These are phyloP conservation scores for Dendrobium huoshanense DNA, from an alignment of 106 monocot species.

Conservation along the genomic window DNA sequence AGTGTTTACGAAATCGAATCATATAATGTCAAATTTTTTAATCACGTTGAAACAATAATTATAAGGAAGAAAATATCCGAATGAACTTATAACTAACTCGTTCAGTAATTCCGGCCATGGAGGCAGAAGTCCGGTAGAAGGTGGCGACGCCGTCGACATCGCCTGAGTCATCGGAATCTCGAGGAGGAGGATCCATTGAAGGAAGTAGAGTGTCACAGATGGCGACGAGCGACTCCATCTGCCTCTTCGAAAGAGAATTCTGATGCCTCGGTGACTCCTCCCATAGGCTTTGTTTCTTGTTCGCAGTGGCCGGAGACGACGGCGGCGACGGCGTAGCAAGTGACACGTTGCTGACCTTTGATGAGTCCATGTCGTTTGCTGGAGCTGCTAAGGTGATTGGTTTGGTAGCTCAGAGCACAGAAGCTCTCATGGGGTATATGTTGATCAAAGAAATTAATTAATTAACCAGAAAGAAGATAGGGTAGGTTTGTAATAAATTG, in stretches of 20 bases:
- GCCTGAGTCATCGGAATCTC: neutral
- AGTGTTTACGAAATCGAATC: too few relatives aligned
- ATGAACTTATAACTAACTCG: neutral
- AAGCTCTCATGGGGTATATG: neutral
- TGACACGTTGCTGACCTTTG: neutral
- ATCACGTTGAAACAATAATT: too few relatives aligned
- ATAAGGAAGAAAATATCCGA: too few relatives aligned
- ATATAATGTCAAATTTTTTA: too few relatives aligned
- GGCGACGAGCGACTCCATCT: constrained; percentile 29
- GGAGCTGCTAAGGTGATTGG: neutral
- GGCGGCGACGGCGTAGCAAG: too few relatives aligned
- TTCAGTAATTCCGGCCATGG: constrained; percentile 21
- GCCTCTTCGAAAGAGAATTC: constrained; percentile 10
- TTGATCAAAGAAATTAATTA: neutral
- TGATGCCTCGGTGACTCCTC: neutral
- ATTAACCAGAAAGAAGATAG: neutral
- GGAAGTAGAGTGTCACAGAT: constrained; percentile 30
- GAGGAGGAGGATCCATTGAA: constrained; percentile 8
- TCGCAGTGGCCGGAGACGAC: neutral
- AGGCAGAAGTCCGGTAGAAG: constrained; percentile 37
- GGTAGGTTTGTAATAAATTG: constrained; percentile 1
- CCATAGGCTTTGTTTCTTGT: neutral
- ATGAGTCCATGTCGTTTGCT: neutral
- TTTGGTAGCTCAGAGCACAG: neutral
- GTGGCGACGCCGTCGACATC: constrained; percentile 4